These are phyloP conservation scores for Pythium aquatile DNA, from an alignment of 352 stramenopile genomes.

Conservation along the genomic window DNA sequence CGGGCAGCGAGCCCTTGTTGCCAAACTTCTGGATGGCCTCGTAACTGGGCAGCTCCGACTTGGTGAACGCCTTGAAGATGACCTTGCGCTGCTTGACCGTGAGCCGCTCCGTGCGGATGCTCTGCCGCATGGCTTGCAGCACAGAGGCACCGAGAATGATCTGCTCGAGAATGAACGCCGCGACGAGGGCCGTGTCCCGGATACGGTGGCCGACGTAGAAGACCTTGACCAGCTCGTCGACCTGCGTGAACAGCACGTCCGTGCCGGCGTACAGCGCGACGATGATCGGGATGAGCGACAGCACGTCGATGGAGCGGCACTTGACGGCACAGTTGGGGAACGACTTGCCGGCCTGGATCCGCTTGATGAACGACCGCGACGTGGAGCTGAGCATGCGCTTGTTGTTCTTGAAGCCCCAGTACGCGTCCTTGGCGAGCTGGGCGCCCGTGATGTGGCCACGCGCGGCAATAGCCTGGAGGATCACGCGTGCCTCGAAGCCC, in stretches of 20 bases:
- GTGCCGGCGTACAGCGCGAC: conserved; percentile 79
- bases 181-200: conserved; percentile 64
- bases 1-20: conserved; percentile 69
- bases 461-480: conserved; percentile 68
- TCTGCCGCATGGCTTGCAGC: conserved; percentile 82
- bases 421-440: conserved; percentile 76
- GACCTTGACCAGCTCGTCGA: conserved; percentile 76
- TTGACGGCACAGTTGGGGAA: conserved; percentile 76
- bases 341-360: conserved; percentile 63
- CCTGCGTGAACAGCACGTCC: conserved; percentile 77
- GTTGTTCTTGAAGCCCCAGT: conserved; percentile 84
- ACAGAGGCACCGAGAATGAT: conserved; percentile 75
- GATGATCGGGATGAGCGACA: conserved; percentile 69
- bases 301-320: conserved; percentile 76
- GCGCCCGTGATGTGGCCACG: conserved; percentile 70
- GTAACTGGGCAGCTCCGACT: conserved; percentile 77
- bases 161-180: conserved; percentile 77
- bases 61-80: conserved; percentile 85
- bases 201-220: conserved; percentile 76
- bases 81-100: conserved; percentile 82
- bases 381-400: conserved; percentile 64
- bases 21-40: conserved; percentile 83
- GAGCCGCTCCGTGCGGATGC: conserved; percentile 72
- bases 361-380: conserved; percentile 74
- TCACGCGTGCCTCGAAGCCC: conserved; percentile 71